These are phyloP conservation scores for Lasiodiplodia sp. DNA, from an alignment of 2,329 filamentous ascomycete genomes.

Conservation along the genomic window DNA sequence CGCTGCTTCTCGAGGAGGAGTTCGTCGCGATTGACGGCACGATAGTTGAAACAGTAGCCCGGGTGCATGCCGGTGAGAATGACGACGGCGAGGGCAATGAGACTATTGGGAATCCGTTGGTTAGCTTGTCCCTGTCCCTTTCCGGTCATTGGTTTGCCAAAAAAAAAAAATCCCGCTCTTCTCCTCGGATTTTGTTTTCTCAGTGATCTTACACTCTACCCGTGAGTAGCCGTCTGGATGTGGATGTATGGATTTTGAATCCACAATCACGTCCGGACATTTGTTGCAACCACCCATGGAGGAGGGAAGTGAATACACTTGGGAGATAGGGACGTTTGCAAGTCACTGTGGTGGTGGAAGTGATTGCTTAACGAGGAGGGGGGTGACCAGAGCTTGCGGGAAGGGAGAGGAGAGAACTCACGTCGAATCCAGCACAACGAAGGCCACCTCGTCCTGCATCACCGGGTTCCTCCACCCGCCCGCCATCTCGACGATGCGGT, in stretches of 20 bases:
- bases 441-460: slow-evolving; percentile 56
- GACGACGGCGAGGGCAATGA: slow-evolving; percentile 46
- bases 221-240: neutral
- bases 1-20: neutral
- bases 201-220: neutral
- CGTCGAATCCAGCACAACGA: slow-evolving; percentile 35
- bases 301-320: neutral
- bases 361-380: slow-evolving; percentile 45
- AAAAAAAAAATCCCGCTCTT: neutral
- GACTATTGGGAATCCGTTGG: slow-evolving; percentile 29
- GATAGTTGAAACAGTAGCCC: slow-evolving; percentile 22
- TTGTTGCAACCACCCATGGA: neutral
- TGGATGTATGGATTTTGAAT: too few relatives aligned
- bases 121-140: slow-evolving; percentile 43
- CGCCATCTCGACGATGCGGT: slow-evolving; percentile 25
- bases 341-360: neutral
- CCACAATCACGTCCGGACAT: neutral
- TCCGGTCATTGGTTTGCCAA: slow-evolving; percentile 56
- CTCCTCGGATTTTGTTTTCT: neutral
- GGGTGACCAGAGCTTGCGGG: slow-evolving; percentile 52
- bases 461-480: slow-evolving; percentile 57
- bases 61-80: slow-evolving; percentile 59
- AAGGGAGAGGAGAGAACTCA: neutral
- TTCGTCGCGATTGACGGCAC: slow-evolving; percentile 14
- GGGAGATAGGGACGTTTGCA: neutral